Conservation (phyloP, 2,329 filamentous ascomycete genomes). For the Biscogniauxia mediterranea region DNA sequence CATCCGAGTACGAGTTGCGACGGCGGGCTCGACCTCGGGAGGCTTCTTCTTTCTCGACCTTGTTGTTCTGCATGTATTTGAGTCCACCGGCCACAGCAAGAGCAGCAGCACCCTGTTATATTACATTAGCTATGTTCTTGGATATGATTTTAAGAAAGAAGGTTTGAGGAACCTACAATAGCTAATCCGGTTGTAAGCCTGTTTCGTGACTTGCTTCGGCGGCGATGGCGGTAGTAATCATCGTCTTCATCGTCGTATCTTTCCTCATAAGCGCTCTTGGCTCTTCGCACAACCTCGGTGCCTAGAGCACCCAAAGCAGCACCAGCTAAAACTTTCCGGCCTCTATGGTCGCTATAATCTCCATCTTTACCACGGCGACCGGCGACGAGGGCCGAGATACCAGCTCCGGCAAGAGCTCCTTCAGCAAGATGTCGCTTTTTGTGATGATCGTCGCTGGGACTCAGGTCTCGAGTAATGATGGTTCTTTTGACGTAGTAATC, state of each 20-base stretch:
- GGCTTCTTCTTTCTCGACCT: constrained; percentile 58
- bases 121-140: constrained; percentile 1
- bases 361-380: constrained; percentile 53
- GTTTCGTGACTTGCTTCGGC: constrained; percentile 37
- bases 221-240: constrained; percentile 38
- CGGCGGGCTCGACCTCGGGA: constrained; percentile 55
- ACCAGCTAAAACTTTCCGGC: constrained; percentile 59
- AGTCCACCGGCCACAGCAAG: constrained; percentile 64
- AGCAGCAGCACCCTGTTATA: constrained; percentile 48
- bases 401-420: constrained; percentile 63
- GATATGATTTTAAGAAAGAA: background rate
- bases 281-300: constrained; percentile 59
- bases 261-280: constrained; percentile 61
- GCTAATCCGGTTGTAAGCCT: constrained; percentile 61
- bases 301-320: constrained; percentile 62
- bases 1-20: constrained; percentile 41
- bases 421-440: constrained; percentile 61
- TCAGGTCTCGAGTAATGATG: constrained; percentile 50
- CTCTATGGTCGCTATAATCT: constrained; percentile 50
- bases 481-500: constrained; percentile 45
- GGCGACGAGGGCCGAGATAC: constrained; percentile 57
- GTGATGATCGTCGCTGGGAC: constrained; percentile 48
- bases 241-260: constrained; percentile 36
- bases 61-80: constrained; percentile 61
- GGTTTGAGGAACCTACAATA: constrained; percentile 43